A percentile compares a stretch with the other conserved stretches of the same genome.
phyloP scores from a whole-genome alignment of 2,329 filamentous ascomycete species.

The Cadophora malorum region DNA sequence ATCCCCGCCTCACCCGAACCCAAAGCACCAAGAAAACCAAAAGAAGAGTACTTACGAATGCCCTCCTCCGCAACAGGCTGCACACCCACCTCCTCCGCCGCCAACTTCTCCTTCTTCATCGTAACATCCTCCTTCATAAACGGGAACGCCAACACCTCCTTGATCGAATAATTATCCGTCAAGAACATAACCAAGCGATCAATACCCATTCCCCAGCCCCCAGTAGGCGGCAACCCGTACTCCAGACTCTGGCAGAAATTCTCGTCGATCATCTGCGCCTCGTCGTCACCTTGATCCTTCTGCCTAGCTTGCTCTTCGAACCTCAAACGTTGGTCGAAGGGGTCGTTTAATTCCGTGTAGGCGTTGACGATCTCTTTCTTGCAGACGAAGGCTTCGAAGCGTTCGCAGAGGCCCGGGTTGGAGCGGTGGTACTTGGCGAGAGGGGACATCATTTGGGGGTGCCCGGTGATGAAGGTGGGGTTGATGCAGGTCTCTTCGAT shows the following conservation, averaged over 20 bases:
- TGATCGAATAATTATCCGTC: slow-evolving; percentile 94
- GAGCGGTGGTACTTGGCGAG: slow-evolving; percentile 93
- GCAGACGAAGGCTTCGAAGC: slow-evolving; percentile 96
- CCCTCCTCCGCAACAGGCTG: slow-evolving; percentile 66
- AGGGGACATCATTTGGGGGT: slow-evolving; percentile 89
- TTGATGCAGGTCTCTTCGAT: slow-evolving; percentile 94
- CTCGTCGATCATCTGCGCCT: slow-evolving; percentile 91
- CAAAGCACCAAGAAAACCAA: background rate
- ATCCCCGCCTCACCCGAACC: background rate
- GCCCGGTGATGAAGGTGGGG: slow-evolving; percentile 89
- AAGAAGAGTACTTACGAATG: slow-evolving; percentile 48
- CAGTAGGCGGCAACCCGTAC: slow-evolving; percentile 90
- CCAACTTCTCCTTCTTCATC: slow-evolving; percentile 54
- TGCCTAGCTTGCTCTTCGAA: slow-evolving; percentile 96
- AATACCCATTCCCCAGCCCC: slow-evolving; percentile 96
- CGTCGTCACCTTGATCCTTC: slow-evolving; percentile 96
- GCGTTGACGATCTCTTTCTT: slow-evolving; percentile 98
- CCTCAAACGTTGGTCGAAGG: slow-evolving; percentile 89
- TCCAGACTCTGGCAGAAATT: slow-evolving; percentile 92
- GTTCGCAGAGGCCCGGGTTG: slow-evolving; percentile 86
- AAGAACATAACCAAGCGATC: slow-evolving; percentile 95
- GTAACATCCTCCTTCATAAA: slow-evolving; percentile 90
- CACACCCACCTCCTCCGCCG: slow-evolving; percentile 68
- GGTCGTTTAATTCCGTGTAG: slow-evolving; percentile 96
- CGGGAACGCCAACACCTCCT: slow-evolving; percentile 95